Evolutionary conservation across 1,139 yeast species (phyloP), one percentile per base, ranked within the genome.

Genomic region (Hansenula lynferdii): DNA sequence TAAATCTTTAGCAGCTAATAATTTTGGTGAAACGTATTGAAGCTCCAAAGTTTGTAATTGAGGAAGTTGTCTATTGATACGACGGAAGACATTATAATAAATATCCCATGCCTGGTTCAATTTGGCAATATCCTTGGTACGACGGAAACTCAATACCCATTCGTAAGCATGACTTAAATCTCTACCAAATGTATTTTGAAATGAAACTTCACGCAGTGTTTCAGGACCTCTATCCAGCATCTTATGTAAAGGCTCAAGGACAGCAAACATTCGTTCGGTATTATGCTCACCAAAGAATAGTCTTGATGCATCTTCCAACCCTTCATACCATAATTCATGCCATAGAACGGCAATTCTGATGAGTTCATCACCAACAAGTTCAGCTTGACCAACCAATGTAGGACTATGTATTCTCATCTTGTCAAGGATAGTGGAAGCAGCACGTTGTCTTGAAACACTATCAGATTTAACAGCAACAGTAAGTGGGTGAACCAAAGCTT

Each of bases 321-420:
- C 97, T 63, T 90, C 98, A 53, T 90, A 90, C 98, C 99, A 94
- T 58, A 85, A 85, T 56, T 94, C 99, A 53, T 89, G 96, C 97
- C 98, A 90, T 46, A 92, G 66, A 2, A 92, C 97, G 0, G 97
- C 97, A 14, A 89, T 96, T 49, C 98, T 69, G 47, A 94, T 90
- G 44, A 94, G 74, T 55, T 94, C 98, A 49, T 80, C 81, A 65
- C 96, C 85, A n/a, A 92, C 97, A 43, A 90, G 62, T 51, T 89
- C 96, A 0, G 97, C 90, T 57, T 94, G 97, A 47, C 85, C 90
- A 19, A 94, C 97, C 46, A 94, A 67, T 1, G 67, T 65, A 0
- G 97, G 76, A 35, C 96, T 85, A 51, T 94, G 97, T 4, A 84
- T 72, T 49, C 95, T 70, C 95, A 94, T 86, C 56, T 87, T 87